phyloP scores from a whole-genome alignment of 2,329 filamentous ascomycete species.

The Venturia oleaginea region DNA sequence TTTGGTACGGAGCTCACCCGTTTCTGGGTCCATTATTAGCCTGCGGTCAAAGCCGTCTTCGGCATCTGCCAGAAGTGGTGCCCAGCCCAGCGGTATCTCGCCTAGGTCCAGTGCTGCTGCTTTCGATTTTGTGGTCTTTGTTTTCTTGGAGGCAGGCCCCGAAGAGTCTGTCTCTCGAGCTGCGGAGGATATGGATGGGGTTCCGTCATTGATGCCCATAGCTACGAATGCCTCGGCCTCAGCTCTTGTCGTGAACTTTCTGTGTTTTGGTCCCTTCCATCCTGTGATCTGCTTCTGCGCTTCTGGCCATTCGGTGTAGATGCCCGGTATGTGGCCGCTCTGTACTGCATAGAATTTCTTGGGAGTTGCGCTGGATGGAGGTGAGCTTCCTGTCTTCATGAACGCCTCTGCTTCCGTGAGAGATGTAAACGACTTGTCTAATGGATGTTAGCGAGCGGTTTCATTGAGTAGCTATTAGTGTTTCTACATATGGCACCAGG shows the following conservation, averaged over 20 bases:
- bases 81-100: constrained; percentile 40
- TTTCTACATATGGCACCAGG: neutral
- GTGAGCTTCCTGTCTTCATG: constrained; percentile 40
- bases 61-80: constrained; percentile 45
- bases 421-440: constrained; percentile 72
- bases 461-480: neutral
- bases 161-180: neutral
- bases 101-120: constrained; percentile 19
- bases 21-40: constrained; percentile 44
- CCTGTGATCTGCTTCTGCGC: constrained; percentile 66
- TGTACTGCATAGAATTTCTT: constrained; percentile 53
- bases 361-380: constrained; percentile 27
- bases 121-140: constrained; percentile 24
- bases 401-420: constrained; percentile 72
- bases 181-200: neutral
- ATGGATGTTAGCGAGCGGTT: neutral
- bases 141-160: constrained; percentile 27
- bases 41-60: constrained; percentile 55
- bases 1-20: constrained; percentile 48
- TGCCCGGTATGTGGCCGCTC: constrained; percentile 48
- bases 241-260: constrained; percentile 38
- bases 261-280: constrained; percentile 54
- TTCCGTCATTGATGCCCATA: constrained; percentile 15
- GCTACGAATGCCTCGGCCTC: constrained; percentile 73
- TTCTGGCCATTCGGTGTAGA: constrained; percentile 59